Evolutionary conservation across 177 flowering plant genomes (phyloP), one percentile per base, ranked within the genome.

Genomic region (Vitis hybrid): DNA sequence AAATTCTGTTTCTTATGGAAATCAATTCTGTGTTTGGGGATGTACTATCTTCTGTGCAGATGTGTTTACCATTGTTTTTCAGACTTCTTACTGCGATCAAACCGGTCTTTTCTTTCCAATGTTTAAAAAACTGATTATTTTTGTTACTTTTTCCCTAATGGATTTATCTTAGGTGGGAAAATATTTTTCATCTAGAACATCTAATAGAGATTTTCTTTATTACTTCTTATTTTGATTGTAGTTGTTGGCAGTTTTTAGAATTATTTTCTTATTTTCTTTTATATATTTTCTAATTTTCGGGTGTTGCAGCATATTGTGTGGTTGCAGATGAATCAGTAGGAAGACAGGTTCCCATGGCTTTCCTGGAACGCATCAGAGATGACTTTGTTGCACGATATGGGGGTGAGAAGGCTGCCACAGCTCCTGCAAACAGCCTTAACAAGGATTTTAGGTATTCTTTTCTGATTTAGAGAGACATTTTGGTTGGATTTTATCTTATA

Each of bases 351-450:
- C 85, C 89, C 1, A 77, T 83, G 52, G 89, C 87, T 14, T 83
- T 83, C 62, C 74, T 85, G 66, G 89, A 85, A 57, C 82, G 87
- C n/a, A 65, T 83, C 35, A 83, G 82, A 76, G 89, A 83, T 48
- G 89, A 85, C 49, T 85, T 85, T 58, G 64, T 51, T 51, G 48
- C 74, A 27, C 83, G 77, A 80, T 85, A 82, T 82, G 85, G 81
- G 18, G 81, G 81, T 64, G 89, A 87, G 57, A 85, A 78, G 70
- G 86, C 86, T 67, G 70, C 82, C 19, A 83, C 86, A n/a, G 86
- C 88, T 40, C 54, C 69, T 65, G 83, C 86, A 15, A 80, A 82
- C 61, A 69, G 88, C 70, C 77, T 83, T 18, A 83, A 81, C 77
- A 83, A 65, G 73, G 88, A 83, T 65, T 85, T 81, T 73, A 83